Conservation (phyloP, 805 yeast genomes). For the Zygotorulaspora sp. region DNA sequence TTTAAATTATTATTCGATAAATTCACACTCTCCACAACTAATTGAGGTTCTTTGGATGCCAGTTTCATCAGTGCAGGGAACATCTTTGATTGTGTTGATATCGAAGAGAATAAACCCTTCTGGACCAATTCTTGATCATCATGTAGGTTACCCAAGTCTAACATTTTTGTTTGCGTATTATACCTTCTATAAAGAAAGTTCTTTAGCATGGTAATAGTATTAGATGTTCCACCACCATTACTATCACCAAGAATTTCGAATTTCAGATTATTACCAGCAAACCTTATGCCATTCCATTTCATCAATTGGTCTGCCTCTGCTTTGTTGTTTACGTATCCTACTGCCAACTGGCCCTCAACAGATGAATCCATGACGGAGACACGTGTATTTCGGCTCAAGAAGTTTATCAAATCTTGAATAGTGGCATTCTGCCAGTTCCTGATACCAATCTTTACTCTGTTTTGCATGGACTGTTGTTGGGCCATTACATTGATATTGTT, state of each 20-base stretch:
- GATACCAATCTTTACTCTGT: conserved; percentile 52
- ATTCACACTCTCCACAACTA: conserved; percentile 62
- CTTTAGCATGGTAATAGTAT: conserved; percentile 60
- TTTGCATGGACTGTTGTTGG: conserved; percentile 30
- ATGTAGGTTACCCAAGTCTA: conserved; percentile 63
- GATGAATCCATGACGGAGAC: conserved; percentile 49
- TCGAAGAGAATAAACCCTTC: conserved; percentile 61
- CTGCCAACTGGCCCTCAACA: conserved; percentile 53
- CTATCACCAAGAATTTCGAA: conserved; percentile 39
- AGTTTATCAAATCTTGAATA: conserved; percentile 60
- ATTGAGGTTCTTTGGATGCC: conserved; percentile 49
- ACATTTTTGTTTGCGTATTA: conserved; percentile 55
- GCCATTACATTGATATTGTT: conserved; percentile 27
- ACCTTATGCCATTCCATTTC: conserved; percentile 70
- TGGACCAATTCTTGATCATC: conserved; percentile 56
- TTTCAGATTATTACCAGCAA: conserved; percentile 67
- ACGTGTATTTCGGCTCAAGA: conserved; percentile 63
- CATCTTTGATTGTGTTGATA: conserved; percentile 68
- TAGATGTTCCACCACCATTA: conserved; percentile 27
- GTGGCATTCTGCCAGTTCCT: conserved; percentile 81
- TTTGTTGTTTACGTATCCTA: conserved; percentile 52
- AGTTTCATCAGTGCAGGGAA: conserved; percentile 86
- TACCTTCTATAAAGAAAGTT: conserved; percentile 63
- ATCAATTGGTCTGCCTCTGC: conserved; percentile 55
- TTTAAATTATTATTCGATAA: conserved; percentile 59